phyloP scores from a whole-genome alignment of 1,139 yeast species.

The Sugiyamaella japonica region DNA sequence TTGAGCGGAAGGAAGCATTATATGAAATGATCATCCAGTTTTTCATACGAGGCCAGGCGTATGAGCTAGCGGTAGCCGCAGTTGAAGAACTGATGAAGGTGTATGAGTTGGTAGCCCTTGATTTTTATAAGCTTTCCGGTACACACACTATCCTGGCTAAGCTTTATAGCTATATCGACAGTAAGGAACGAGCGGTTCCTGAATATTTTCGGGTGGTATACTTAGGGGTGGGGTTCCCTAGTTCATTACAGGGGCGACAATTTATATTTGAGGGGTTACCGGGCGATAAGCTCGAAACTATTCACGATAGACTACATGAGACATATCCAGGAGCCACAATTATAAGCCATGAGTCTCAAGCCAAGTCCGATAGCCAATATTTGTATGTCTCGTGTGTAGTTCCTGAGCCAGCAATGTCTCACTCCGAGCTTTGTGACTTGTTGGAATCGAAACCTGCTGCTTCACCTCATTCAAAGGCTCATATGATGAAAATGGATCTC shows the following conservation, averaged over 20 bases:
- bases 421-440: constrained; percentile 20
- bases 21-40: constrained; percentile 71
- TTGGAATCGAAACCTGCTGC: constrained; percentile 34
- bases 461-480: constrained; percentile 32
- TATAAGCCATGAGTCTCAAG: constrained; percentile 65
- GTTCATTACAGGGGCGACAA: constrained; percentile 68
- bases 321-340: constrained; percentile 83
- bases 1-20: constrained; percentile 76
- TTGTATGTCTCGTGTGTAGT: constrained; percentile 72
- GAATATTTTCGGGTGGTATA: constrained; percentile 79
- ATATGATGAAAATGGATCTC: constrained; percentile 55
- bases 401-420: constrained; percentile 43
- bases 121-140: constrained; percentile 71
- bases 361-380: constrained; percentile 68
- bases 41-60: constrained; percentile 68
- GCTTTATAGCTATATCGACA: constrained; percentile 66
- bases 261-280: constrained; percentile 86
- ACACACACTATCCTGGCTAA: constrained; percentile 70
- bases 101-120: constrained; percentile 71
- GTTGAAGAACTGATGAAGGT: constrained; percentile 77
- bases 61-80: constrained; percentile 75
- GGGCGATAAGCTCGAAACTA: constrained; percentile 82
- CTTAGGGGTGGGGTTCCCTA: constrained; percentile 84
- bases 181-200: constrained; percentile 68
- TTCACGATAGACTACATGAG: constrained; percentile 72